Conservation (phyloP, 2,329 filamentous ascomycete genomes). For the Ceratocystis cubensis region DNA sequence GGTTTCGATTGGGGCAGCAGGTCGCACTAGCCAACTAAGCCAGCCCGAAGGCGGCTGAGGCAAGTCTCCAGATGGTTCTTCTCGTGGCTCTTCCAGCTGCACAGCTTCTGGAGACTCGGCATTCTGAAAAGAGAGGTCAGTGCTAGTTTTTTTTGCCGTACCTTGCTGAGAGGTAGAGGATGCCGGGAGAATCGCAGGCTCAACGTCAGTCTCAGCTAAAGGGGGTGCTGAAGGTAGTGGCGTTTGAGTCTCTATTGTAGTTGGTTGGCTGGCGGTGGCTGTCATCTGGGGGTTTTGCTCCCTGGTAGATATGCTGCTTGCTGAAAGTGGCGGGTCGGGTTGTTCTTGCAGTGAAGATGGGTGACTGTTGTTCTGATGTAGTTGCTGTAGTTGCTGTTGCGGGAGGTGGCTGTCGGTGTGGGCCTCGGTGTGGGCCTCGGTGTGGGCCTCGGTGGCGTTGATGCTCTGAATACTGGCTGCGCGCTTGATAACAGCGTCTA, state of each 20-base stretch:
- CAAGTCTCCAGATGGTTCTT: background rate
- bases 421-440: background rate
- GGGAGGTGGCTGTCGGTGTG: background rate
- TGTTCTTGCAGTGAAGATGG: background rate
- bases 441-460: background rate
- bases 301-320: background rate
- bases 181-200: too few species aligned
- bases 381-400: too few species aligned
- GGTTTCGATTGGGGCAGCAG: slow-evolving; percentile 24
- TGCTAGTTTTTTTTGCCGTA: too few species aligned
- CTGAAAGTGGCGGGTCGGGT: background rate
- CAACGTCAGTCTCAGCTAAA: too few species aligned
- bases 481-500: slow-evolving; percentile 29
- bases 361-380: background rate
- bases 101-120: background rate
- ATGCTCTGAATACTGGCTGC: slow-evolving; percentile 26
- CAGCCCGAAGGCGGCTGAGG: slow-evolving; percentile 31
- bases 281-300: background rate
- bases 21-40: slow-evolving; percentile 41
- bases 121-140: too few species aligned
- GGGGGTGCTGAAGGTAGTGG: background rate
- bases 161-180: too few species aligned
- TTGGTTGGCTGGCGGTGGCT: background rate
- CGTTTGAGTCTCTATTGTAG: background rate
- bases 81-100: background rate